These are phyloP conservation scores for Colletotrichum sp. DNA, from an alignment of 2,329 filamentous ascomycete species.

Conservation along the genomic window DNA sequence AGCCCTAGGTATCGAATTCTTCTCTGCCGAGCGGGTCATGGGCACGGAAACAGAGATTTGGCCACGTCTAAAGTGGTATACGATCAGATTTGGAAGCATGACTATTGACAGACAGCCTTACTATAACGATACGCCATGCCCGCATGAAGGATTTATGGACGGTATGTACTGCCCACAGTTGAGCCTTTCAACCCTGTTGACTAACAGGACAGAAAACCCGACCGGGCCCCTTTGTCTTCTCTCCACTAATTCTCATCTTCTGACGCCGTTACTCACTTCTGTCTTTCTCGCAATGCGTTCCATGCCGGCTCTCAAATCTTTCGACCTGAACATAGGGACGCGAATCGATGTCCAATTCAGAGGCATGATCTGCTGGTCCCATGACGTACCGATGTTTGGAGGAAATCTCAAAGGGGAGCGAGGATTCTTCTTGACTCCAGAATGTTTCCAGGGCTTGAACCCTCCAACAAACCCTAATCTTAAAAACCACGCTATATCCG, in stretches of 20 bases:
- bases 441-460: neutral
- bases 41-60: neutral
- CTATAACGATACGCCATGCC: neutral
- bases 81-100: neutral
- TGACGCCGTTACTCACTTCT: neutral
- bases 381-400: neutral
- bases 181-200: neutral
- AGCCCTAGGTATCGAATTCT: neutral
- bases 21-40: neutral
- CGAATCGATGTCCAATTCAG: neutral
- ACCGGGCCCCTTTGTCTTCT: neutral
- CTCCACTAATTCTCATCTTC: neutral
- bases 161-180: neutral
- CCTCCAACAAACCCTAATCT: neutral
- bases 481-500: neutral
- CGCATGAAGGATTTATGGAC: fast-evolving
- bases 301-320: neutral
- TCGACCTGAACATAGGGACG: neutral
- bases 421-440: neutral
- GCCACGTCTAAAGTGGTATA: fast-evolving
- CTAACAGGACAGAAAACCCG: neutral
- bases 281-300: neutral
- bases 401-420: neutral
- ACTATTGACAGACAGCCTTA: neutral
- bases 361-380: neutral